These are phyloP conservation scores for Mucor velutinosus DNA, from an alignment of 371 early-diverging fungal genomes.

Conservation along the genomic window DNA sequence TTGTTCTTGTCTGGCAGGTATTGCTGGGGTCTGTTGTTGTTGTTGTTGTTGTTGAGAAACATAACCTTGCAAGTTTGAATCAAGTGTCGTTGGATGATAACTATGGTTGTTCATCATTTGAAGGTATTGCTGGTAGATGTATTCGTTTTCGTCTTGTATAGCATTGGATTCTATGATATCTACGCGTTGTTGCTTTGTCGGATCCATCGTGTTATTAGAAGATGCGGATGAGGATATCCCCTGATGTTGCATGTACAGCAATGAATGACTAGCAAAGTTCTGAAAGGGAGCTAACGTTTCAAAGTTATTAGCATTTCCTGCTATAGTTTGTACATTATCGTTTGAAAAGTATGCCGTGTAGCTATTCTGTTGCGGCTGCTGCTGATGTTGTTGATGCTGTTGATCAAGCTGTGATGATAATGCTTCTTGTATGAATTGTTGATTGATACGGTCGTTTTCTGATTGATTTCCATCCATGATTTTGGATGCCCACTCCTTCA, in stretches of 20 bases:
- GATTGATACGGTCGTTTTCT: background rate
- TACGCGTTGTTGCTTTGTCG: background rate
- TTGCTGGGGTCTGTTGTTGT: background rate
- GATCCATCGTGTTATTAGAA: background rate
- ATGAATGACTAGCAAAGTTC: background rate
- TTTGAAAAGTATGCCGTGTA: background rate
- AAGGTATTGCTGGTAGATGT: background rate
- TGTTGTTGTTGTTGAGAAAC: background rate
- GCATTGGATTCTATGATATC: background rate
- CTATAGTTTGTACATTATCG: background rate
- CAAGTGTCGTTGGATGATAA: conserved; percentile 1
- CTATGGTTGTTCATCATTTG: background rate
- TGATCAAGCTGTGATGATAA: background rate
- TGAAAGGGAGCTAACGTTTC: background rate
- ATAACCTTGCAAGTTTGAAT: background rate
- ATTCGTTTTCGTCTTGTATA: background rate
- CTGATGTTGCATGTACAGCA: background rate
- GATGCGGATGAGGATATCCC: background rate
- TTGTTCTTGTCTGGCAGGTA: conserved; percentile 8
- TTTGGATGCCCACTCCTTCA: background rate
- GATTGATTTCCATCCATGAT: background rate
- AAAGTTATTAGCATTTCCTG: background rate
- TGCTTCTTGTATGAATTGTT: background rate
- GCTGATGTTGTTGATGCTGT: background rate
- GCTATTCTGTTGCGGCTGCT: background rate